Conservation (phyloP, 257 asterid genomes). For the Buddleja alternifolia region DNA sequence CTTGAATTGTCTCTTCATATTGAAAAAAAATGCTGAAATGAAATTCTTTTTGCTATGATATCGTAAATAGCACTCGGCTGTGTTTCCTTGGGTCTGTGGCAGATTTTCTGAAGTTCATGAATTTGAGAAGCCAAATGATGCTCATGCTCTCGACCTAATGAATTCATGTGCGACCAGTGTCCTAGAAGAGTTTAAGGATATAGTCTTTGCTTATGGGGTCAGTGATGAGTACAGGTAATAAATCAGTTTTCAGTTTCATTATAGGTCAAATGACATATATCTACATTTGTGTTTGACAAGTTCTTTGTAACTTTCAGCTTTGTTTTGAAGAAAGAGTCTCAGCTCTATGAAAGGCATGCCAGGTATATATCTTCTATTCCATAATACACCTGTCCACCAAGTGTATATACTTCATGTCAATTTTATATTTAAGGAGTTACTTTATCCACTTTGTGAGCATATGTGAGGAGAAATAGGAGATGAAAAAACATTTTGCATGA, state of each 20-base stretch:
- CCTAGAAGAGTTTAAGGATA: constrained; percentile 74
- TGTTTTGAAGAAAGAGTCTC: constrained; percentile 78
- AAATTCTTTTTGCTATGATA: not conserved
- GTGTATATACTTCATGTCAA: no score
- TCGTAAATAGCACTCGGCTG: not conserved
- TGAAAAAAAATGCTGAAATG: no score
- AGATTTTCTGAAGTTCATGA: constrained; percentile 81
- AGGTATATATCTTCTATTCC: constrained; percentile 54
- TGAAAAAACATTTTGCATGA: no score
- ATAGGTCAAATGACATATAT: not conserved
- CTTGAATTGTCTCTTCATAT: not conserved
- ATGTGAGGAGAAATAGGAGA: no score
- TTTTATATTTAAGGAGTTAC: no score
- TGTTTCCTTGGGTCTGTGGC: constrained; percentile 20
- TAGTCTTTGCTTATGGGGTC: constrained; percentile 85
- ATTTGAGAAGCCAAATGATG: constrained; percentile 91
- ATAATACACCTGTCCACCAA: no score
- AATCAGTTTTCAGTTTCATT: constrained; percentile 25
- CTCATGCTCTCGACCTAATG: constrained; percentile 81
- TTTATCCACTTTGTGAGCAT: no score
- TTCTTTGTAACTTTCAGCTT: constrained; percentile 56
- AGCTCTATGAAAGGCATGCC: constrained; percentile 62
- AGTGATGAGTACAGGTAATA: constrained; percentile 88
- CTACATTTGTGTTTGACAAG: constrained; percentile 18
- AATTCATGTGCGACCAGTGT: constrained; percentile 75